Percentiles rank a stretch among this genome's conserved stretches.
phyloP scores from a whole-genome alignment of 2,329 filamentous ascomycete genomes.

The Apiospora koreana region DNA sequence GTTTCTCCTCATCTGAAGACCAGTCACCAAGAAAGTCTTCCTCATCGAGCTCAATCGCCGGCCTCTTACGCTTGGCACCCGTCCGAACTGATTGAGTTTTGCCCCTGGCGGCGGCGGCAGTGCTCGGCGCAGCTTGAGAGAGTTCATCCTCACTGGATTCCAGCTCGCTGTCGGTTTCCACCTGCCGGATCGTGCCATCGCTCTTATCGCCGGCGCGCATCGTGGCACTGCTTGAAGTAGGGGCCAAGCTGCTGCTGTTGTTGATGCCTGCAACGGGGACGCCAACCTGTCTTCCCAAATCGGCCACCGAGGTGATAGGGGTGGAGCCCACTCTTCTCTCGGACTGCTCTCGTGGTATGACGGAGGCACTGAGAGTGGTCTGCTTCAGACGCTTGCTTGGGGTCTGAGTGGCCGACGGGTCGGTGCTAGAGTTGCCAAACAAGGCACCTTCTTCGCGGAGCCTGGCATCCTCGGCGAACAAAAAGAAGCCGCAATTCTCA shows the following conservation, averaged over 20 bases:
- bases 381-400: slow-evolving; percentile 24
- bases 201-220: slow-evolving; percentile 14
- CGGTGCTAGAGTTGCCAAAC: slow-evolving; percentile 46
- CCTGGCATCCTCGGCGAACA: slow-evolving; percentile 57
- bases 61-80: slow-evolving; percentile 28
- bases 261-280: slow-evolving; percentile 9
- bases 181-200: background rate
- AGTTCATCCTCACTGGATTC: slow-evolving; percentile 12
- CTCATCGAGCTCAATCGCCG: slow-evolving; percentile 11
- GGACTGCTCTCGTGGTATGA: slow-evolving; percentile 24
- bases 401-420: slow-evolving; percentile 23
- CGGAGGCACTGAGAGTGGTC: slow-evolving; percentile 28
- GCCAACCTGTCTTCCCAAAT: slow-evolving; percentile 16
- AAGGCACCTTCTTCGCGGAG: slow-evolving; percentile 46
- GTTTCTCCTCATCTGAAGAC: slow-evolving; percentile 29
- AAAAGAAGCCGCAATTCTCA: slow-evolving; percentile 53
- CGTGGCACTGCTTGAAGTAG: slow-evolving; percentile 18
- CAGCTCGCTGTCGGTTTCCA: slow-evolving; percentile 11
- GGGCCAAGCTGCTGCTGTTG: slow-evolving; percentile 6
- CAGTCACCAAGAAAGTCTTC: slow-evolving; percentile 29
- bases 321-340: slow-evolving; percentile 17
- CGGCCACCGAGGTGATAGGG: slow-evolving; percentile 19
- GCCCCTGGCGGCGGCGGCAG: slow-evolving; percentile 4
- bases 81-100: background rate
- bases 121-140: background rate